Evolutionary conservation across 805 yeast genomes (phyloP).

Genomic region (Kazachstania psychrophila): DNA sequence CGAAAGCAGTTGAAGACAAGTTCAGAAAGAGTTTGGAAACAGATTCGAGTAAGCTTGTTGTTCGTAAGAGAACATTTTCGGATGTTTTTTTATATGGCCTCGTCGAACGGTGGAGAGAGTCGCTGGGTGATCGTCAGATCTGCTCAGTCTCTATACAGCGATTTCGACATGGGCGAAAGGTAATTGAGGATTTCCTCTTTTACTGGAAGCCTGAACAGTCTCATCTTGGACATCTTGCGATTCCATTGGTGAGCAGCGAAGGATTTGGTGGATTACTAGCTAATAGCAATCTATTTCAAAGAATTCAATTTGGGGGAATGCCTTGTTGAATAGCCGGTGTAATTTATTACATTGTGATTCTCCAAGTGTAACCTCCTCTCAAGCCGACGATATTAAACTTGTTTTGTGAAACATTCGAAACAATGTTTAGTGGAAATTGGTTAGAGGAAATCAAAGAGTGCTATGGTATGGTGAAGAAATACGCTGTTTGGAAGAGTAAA

Average conservation of each 20-base stretch:
- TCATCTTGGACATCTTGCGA: constrained; percentile 27
- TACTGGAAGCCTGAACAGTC: constrained; percentile 26
- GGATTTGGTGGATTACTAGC: constrained; percentile 31
- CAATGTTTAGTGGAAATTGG: constrained; percentile 25
- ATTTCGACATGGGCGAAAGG: constrained; percentile 22
- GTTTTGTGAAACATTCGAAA: constrained; percentile 20
- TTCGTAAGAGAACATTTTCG: constrained; percentile 9
- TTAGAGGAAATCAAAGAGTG: constrained; percentile 28
- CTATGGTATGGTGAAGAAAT: constrained; percentile 19
- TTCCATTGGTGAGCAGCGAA: constrained; percentile 29
- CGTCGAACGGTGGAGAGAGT: constrained; percentile 29
- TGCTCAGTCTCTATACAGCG: constrained; percentile 27
- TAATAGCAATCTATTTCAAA: constrained; percentile 23
- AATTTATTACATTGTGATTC: constrained; percentile 18
- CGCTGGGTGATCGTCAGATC: constrained; percentile 27
- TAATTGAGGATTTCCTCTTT: constrained; percentile 1
- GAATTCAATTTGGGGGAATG: constrained; percentile 26
- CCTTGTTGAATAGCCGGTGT: constrained; percentile 24
- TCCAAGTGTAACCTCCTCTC: constrained; percentile 28
- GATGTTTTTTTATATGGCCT: constrained; percentile 18
- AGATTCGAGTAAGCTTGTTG: constrained; percentile 21
- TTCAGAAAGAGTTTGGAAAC: constrained; percentile 26
- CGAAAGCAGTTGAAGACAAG: constrained; percentile 26
- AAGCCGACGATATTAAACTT: constrained; percentile 24
- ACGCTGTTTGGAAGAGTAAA: constrained; percentile 13